Evolutionary conservation across 2,329 filamentous ascomycete species (phyloP).

Genomic region (Trichoderma afroharzianum): DNA sequence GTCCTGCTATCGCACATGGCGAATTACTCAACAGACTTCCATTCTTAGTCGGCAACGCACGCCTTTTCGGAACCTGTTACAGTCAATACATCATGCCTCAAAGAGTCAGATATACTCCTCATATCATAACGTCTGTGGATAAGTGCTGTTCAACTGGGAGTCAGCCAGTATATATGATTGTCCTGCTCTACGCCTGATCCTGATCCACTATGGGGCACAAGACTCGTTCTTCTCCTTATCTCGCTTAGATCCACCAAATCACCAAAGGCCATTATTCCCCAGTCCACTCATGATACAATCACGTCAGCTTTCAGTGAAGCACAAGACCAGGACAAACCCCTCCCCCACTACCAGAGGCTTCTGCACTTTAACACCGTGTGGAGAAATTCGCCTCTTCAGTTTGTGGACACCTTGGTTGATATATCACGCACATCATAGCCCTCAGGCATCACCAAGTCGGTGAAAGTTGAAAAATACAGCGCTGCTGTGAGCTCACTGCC

Average conservation of each 20-base stretch:
- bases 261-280: background rate
- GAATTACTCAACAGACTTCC: background rate
- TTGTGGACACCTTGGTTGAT: constrained; percentile 9
- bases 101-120: background rate
- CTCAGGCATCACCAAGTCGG: constrained; percentile 8
- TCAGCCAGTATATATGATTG: constrained; percentile 3
- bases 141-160: background rate
- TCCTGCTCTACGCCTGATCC: constrained; percentile 14
- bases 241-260: constrained; percentile 10
- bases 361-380: constrained; percentile 35
- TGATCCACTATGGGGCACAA: constrained; percentile 23
- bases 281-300: constrained; percentile 2
- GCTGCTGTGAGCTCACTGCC: background rate
- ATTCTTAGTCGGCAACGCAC: background rate
- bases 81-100: background rate
- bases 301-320: constrained; percentile 20
- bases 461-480: background rate
- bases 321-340: constrained; percentile 19
- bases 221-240: constrained; percentile 7
- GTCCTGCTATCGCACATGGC: background rate
- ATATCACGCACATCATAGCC: constrained; percentile 14
- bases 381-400: background rate
- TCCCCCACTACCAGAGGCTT: constrained; percentile 21
- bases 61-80: background rate
- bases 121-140: background rate